Percentiles rank a stretch among this genome's conserved stretches.
Conservation (phyloP, 2,329 filamentous ascomycete species). For the Magnaporthiopsis rhizophila region DNA sequence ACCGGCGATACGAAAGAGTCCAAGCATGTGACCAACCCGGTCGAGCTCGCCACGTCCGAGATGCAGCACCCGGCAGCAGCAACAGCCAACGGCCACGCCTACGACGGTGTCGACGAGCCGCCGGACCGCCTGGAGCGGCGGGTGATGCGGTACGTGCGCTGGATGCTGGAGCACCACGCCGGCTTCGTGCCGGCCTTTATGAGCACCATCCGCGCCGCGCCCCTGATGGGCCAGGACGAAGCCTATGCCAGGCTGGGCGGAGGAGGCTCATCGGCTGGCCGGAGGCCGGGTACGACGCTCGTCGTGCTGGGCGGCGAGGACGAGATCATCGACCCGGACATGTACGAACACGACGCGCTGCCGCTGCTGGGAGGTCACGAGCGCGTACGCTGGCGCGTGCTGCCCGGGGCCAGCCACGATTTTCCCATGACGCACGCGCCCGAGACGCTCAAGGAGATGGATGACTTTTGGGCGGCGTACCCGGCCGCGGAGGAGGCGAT, state of each 20-base stretch:
- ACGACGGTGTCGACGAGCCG: conserved; percentile 16
- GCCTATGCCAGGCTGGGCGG: conserved; percentile 36
- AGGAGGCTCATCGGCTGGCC: no score
- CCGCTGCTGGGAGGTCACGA: conserved; percentile 40
- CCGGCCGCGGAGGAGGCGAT: conserved; percentile 4
- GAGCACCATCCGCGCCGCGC: conserved; percentile 46
- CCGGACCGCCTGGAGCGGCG: conserved; percentile 32
- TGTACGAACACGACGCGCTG: conserved; percentile 41
- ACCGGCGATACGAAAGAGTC: not conserved
- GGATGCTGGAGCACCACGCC: conserved; percentile 47
- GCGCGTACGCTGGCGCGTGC: conserved; percentile 40
- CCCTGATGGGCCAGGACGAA: conserved; percentile 43
- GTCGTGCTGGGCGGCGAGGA: conserved; percentile 44
- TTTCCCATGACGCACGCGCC: conserved; percentile 51
- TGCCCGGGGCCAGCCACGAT: conserved; percentile 47
- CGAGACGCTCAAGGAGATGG: conserved; percentile 36
- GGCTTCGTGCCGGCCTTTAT: conserved; percentile 55
- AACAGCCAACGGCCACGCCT: conserved; percentile 18
- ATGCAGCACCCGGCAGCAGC: conserved; percentile 23
- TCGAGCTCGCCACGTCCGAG: conserved; percentile 36
- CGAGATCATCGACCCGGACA: conserved; percentile 42
- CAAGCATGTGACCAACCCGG: conserved; percentile 12
- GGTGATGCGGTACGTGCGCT: conserved; percentile 45
- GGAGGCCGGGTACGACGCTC: conserved; percentile 34
- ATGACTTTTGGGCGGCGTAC: conserved; percentile 34